A percentile compares a stretch with the other conserved stretches of the same genome.
phyloP scores from a whole-genome alignment of 441 rosid species.

The Codiaeum variegatum region DNA sequence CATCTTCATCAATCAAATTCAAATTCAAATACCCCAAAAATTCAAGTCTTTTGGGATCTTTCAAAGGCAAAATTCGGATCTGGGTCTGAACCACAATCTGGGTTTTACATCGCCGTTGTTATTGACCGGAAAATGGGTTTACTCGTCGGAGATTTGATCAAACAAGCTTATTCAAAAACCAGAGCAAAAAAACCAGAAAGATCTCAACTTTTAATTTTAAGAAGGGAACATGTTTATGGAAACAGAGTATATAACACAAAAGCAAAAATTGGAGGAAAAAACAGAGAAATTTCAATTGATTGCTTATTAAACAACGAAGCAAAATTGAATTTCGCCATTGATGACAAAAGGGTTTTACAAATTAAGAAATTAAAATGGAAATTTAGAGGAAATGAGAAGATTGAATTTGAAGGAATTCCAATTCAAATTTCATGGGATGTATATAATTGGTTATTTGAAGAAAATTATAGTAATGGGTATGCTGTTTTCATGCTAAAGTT shows the following conservation, averaged over 20 bases:
- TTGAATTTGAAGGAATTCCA: slow-evolving; percentile 61
- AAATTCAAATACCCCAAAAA: slow-evolving; percentile 22
- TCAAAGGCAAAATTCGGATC: slow-evolving; percentile 67
- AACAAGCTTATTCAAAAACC: slow-evolving; percentile 49
- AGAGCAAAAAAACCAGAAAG: slow-evolving; percentile 36
- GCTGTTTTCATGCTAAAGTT: slow-evolving; percentile 82
- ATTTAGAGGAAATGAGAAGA: slow-evolving; percentile 77
- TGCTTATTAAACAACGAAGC: slow-evolving; percentile 58
- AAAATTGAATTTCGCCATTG: slow-evolving; percentile 52
- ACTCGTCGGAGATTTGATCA: slow-evolving; percentile 62
- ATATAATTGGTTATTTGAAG: slow-evolving; percentile 74
- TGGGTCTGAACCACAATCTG: slow-evolving; percentile 76
- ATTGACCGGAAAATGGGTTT: slow-evolving; percentile 57
- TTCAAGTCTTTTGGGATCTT: slow-evolving; percentile 77
- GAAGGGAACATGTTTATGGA: slow-evolving; percentile 79
- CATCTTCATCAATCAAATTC: slow-evolving; percentile 6
- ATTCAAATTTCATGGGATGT: slow-evolving; percentile 90
- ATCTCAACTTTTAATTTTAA: slow-evolving; percentile 49
- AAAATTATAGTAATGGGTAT: slow-evolving; percentile 32
- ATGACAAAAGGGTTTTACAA: slow-evolving; percentile 50
- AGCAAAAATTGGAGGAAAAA: slow-evolving; percentile 64
- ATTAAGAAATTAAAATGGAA: slow-evolving; percentile 81
- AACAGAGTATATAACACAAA: slow-evolving; percentile 53
- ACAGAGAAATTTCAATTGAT: slow-evolving; percentile 60
- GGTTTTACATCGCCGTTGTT: slow-evolving; percentile 69